Evolutionary conservation across 192 early-diverging fungal species (phyloP).

Genomic region (Backusella parvicylindrica): DNA sequence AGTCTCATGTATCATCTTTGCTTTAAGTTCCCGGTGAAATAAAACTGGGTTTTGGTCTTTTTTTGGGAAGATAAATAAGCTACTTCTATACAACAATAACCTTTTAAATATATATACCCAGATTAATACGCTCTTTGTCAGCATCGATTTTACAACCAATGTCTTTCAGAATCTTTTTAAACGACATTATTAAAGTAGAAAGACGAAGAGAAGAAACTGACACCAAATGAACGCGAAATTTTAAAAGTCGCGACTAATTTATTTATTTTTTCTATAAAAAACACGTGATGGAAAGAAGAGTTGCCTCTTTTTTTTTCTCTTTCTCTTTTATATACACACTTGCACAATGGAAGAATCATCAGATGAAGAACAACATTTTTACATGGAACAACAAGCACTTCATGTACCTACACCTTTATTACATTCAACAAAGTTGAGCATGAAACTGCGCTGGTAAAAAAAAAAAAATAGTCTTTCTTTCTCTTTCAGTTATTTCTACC

Average conservation of each 20-base stretch:
- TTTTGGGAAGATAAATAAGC: no score
- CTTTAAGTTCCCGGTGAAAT: slow-evolving; percentile 15
- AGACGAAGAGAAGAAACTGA: neutral
- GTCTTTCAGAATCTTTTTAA: slow-evolving; percentile 1
- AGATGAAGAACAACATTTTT: slow-evolving; percentile 12
- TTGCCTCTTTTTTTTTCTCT: neutral
- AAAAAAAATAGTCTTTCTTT: neutral
- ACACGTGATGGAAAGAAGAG: neutral
- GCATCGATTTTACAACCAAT: neutral
- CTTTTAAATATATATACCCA: neutral
- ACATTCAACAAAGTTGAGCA: slow-evolving; percentile 44
- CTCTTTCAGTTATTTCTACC: neutral
- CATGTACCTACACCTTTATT: slow-evolving; percentile 48
- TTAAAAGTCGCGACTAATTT: neutral
- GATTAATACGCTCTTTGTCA: neutral
- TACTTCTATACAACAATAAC: no score
- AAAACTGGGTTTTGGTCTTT: slow-evolving; percentile 1
- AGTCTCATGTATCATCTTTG: neutral
- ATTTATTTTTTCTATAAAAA: neutral
- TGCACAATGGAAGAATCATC: slow-evolving; percentile 21
- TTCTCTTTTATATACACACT: neutral
- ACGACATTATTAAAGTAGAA: neutral
- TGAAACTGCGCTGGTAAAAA: slow-evolving; percentile 25
- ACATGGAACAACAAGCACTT: slow-evolving; percentile 14
- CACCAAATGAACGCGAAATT: neutral